Base-by-base conservation (phyloP, 2,329 filamentous ascomycete genomes). In the Scleromitrula shiraiana region DNA sequence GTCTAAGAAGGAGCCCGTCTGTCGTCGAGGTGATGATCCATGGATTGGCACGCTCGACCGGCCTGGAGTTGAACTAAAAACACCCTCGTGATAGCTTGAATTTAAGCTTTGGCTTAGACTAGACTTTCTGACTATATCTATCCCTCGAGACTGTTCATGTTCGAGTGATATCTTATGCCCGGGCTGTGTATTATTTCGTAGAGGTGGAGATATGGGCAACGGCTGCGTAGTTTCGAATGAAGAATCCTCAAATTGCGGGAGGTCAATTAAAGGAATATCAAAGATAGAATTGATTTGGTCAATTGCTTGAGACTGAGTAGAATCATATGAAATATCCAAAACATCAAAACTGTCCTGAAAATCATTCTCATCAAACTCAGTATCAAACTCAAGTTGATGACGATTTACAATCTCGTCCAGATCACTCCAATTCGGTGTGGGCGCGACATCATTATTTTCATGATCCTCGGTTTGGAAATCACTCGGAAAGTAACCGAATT, bases 1-100 rank as follows among this genome's bases (percentile, higher is more conserved):
- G n/a, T 46, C 48, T 14, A 50, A 33, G 23, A 50, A 33, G 23
- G 43, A 41, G 14, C 48, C 48, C 19, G 41, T n/a, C n/a, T n/a
- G 23, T 9, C 44, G 44, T 26, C 26, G 42, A 10, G 42, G 41
- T 12, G 42, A 46, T 6, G 48, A 40, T 27, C 29, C 43, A 36
- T 41, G 32, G 10, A 23, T 26, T 30, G 29, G 42, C 12, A 45
- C 7, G 22, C 46, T 49, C 5, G 46, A 49, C 22, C 15, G 26
- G 4, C 19, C 22, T 2, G 48, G 38, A 10, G 24, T 40, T 9
- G 48, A 47, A 15, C 43, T 33, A 14, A 50, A 50, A 26, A 47
- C 37, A 12, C 43, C 32, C 10, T 50, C 48, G 29, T 50, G 36
- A 22, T 23, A 47, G 37, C 44, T 47, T 15, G 29, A 41, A 7